phyloP scores from a whole-genome alignment of 2,329 filamentous ascomycete genomes.

The Metarhizium guizhouense region DNA sequence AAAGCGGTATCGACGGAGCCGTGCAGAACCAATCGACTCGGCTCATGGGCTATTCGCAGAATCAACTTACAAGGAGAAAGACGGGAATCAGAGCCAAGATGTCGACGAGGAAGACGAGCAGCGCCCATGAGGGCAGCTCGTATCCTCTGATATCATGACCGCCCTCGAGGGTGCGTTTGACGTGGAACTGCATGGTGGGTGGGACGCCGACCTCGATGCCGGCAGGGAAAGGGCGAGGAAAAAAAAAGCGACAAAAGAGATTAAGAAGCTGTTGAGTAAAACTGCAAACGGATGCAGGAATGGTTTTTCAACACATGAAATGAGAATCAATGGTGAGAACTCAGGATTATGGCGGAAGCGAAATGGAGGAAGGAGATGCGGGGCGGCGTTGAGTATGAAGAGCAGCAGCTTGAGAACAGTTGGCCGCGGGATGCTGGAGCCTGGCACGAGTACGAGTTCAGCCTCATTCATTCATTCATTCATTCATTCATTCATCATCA shows the following conservation, averaged over 20 bases:
- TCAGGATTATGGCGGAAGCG: not conserved
- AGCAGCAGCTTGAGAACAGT: too few relatives aligned
- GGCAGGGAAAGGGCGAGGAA: too few relatives aligned
- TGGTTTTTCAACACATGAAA: not conserved
- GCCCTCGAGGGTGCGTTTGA: slow-evolving; percentile 25
- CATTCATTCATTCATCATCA: not conserved
- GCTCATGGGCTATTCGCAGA: not conserved
- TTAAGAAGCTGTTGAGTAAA: too few relatives aligned
- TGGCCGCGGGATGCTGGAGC: too few relatives aligned
- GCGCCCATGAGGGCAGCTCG: slow-evolving; percentile 31
- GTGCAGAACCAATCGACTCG: too few relatives aligned
- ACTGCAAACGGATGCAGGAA: not conserved
- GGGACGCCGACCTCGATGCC: not conserved
- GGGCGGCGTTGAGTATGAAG: not conserved
- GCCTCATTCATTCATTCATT: not conserved
- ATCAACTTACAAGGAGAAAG: slow-evolving; percentile 30
- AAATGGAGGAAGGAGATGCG: not conserved
- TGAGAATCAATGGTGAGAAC: not conserved
- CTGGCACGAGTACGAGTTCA: too few relatives aligned
- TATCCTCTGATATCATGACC: slow-evolving; percentile 13
- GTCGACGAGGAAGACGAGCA: slow-evolving; percentile 28
- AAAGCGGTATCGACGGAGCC: too few relatives aligned
- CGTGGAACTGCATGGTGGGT: slow-evolving; percentile 9
- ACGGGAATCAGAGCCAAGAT: slow-evolving; percentile 36
- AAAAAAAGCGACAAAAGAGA: too few relatives aligned